A percentile compares a stretch with the other conserved stretches of the same genome.
Evolutionary conservation across 768 basidiomycete genomes (phyloP).

Genomic region (Lactarius psammicola): DNA sequence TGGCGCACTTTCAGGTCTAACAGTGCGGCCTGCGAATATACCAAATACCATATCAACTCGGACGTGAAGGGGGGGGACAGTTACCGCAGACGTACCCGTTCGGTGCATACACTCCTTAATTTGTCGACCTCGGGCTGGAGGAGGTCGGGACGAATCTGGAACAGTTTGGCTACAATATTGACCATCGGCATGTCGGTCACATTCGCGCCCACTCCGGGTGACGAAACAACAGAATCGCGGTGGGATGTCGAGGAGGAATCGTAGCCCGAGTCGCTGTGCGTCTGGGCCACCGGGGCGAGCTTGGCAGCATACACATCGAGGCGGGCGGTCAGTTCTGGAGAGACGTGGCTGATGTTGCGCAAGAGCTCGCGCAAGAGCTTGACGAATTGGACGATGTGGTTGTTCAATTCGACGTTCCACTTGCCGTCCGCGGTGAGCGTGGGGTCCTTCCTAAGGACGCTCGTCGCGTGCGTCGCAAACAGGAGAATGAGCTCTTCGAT

Average conservation of each 20-base stretch:
- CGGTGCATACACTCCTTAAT: constrained; percentile 62
- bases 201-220: constrained; percentile 42
- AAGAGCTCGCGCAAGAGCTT: constrained; percentile 82
- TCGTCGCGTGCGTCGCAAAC: constrained; percentile 90
- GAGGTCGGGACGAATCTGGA: constrained; percentile 67
- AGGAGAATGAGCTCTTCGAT: constrained; percentile 96
- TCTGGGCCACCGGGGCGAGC: constrained; percentile 57
- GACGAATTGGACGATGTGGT: constrained; percentile 88
- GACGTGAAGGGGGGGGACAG: neutral
- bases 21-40: constrained; percentile 65
- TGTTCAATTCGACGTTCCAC: constrained; percentile 92
- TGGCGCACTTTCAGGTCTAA: constrained; percentile 75
- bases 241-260: constrained; percentile 60
- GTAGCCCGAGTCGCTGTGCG: constrained; percentile 63
- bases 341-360: constrained; percentile 67
- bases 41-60: constrained; percentile 16
- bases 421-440: constrained; percentile 70
- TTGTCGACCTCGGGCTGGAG: constrained; percentile 74
- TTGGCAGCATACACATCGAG: constrained; percentile 84
- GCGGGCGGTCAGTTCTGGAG: constrained; percentile 76
- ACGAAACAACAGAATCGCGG: constrained; percentile 48
- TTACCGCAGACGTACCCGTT: constrained; percentile 55
- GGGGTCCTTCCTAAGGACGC: constrained; percentile 86
- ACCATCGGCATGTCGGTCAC: constrained; percentile 81
- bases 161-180: constrained; percentile 62